Evolutionary conservation across 306 rosid species (phyloP).

Genomic region (Adenanthera pavonina): DNA sequence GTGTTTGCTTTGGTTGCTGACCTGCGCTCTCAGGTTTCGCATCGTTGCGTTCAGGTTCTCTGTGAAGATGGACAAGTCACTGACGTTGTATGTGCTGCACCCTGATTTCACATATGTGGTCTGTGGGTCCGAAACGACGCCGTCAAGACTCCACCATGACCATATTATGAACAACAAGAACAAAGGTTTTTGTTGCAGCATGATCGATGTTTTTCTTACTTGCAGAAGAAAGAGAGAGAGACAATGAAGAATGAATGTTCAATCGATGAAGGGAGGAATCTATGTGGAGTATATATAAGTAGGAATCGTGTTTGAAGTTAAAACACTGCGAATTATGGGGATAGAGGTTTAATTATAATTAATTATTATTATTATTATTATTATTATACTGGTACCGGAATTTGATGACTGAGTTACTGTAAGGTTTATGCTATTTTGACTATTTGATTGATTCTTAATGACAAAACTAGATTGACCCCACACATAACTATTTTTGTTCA

Average conservation of each 20-base stretch:
- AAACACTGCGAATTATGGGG: no score
- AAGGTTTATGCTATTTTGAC: no score
- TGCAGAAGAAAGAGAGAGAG: neutral
- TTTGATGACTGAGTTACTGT: no score
- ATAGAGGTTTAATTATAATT: no score
- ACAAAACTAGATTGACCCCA: no score
- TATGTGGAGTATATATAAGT: no score
- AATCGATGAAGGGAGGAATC: no score
- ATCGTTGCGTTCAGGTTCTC: conserved; percentile 50
- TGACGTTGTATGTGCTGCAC: conserved; percentile 58
- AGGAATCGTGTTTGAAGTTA: no score
- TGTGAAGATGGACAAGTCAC: conserved; percentile 38
- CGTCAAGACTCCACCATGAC: conserved; percentile 9
- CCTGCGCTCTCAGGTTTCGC: conserved; percentile 36
- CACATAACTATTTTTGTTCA: no score
- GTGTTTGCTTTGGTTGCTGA: conserved; percentile 41
- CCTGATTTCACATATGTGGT: conserved; percentile 43
- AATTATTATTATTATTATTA: no score
- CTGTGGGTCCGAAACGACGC: conserved; percentile 49
- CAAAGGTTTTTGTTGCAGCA: neutral
- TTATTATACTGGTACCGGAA: no score
- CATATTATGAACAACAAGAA: neutral
- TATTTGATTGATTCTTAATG: no score
- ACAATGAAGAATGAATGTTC: neutral
- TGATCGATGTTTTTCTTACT: neutral